phyloP scores from a whole-genome alignment of 352 stramenopile genomes.

The Elongisporangium prolatum region DNA sequence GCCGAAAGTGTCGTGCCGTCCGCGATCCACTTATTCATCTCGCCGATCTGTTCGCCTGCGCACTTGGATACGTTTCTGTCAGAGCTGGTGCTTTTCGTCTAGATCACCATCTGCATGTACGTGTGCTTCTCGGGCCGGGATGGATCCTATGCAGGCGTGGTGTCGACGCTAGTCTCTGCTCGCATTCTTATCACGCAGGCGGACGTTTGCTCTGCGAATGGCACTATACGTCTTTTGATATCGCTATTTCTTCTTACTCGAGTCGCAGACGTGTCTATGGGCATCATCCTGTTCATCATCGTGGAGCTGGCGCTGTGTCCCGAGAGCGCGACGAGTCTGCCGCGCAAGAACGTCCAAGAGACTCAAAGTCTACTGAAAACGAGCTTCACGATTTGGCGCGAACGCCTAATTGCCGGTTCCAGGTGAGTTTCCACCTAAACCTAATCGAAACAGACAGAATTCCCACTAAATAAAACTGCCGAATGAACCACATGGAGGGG shows the following conservation, averaged over 20 bases:
- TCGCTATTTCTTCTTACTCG: conserved; percentile 68
- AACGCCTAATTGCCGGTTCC: no score
- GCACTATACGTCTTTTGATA: conserved; percentile 22
- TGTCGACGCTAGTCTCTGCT: conserved; percentile 34
- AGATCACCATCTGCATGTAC: conserved; percentile 43
- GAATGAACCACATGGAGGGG: no score
- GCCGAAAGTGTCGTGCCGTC: conserved; percentile 41
- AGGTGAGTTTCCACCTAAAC: no score
- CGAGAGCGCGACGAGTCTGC: conserved; percentile 43
- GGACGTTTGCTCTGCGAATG: conserved; percentile 14
- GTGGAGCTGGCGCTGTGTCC: conserved; percentile 58
- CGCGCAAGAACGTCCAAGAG: conserved; percentile 65
- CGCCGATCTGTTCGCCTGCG: conserved; percentile 20
- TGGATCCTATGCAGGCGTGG: no score
- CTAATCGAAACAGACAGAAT: no score
- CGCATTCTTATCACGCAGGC: conserved; percentile 24
- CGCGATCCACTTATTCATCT: conserved; percentile 48
- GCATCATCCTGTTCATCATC: conserved; percentile 67
- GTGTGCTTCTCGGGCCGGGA: conserved; percentile 40
- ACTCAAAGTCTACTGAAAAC: conserved; percentile 47
- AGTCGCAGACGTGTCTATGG: conserved; percentile 67
- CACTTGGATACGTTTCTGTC: no score
- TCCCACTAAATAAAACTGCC: no score
- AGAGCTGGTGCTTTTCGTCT: conserved; percentile 32
- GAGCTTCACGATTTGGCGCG: conserved; percentile 57